Evolutionary conservation across 1,284 basidiomycete species (phyloP).

Genomic region (Trametes pubescens): DNA sequence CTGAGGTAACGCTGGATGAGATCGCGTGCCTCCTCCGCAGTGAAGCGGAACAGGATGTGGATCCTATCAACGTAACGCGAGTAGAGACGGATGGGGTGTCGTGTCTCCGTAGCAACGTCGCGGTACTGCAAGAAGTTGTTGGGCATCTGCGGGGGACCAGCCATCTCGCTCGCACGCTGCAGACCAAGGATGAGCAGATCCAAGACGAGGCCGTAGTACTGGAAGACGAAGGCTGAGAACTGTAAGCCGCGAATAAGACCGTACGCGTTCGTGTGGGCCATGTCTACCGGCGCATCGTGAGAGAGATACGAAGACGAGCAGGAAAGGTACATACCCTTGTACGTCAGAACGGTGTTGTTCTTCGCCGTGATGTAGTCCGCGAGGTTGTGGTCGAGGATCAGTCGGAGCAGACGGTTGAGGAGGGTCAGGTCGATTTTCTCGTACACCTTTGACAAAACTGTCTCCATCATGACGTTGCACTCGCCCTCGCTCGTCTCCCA

Average conservation of each 20-base stretch:
- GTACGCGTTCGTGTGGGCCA: constrained; percentile 92
- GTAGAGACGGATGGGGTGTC: constrained; percentile 94
- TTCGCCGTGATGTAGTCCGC: constrained; percentile 98
- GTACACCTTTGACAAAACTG: constrained; percentile 93
- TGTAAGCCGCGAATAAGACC: constrained; percentile 95
- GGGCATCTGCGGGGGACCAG: constrained; percentile 93
- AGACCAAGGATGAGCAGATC: constrained; percentile 94
- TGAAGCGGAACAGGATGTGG: constrained; percentile 97
- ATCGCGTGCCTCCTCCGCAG: constrained; percentile 97
- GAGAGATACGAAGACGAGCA: background rate
- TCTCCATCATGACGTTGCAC: constrained; percentile 98
- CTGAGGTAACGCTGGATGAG: constrained; percentile 97
- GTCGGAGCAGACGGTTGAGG: constrained; percentile 90
- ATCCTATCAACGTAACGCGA: constrained; percentile 94
- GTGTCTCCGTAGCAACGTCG: constrained; percentile 91
- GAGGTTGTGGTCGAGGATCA: constrained; percentile 96
- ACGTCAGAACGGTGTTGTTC: constrained; percentile 94
- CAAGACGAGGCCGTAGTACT: constrained; percentile 92
- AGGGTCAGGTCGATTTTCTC: constrained; percentile 98
- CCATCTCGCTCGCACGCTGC: constrained; percentile 96
- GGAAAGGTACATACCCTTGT: constrained; percentile 72
- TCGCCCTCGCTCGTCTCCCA: constrained; percentile 98
- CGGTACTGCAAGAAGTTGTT: constrained; percentile 97
- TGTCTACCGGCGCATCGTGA: constrained; percentile 55
- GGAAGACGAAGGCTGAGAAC: constrained; percentile 97